Evolutionary conservation across 2,329 filamentous ascomycete genomes (phyloP).

Genomic region (Dryadomyces sulphureus): DNA sequence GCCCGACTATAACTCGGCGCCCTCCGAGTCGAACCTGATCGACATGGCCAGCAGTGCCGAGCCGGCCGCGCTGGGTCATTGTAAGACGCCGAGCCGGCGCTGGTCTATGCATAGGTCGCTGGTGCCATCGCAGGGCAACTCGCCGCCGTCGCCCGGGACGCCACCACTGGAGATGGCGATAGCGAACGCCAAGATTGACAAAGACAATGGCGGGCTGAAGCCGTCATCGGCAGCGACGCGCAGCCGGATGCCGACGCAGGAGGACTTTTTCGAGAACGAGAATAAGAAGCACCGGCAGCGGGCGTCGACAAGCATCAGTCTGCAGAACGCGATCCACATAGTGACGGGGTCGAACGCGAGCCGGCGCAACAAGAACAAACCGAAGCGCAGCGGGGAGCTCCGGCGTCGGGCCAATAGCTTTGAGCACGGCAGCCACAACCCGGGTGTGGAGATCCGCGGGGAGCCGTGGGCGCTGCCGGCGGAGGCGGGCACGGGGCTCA

Average conservation of each 20-base stretch:
- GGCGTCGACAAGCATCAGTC: conserved; percentile 31
- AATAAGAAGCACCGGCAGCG: conserved; percentile 33
- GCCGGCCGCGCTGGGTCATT: background rate
- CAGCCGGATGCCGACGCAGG: conserved; percentile 22
- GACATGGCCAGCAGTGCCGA: conserved; percentile 9
- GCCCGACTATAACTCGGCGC: conserved; percentile 6
- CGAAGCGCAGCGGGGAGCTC: conserved; percentile 10
- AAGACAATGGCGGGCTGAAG: background rate
- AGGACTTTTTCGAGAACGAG: conserved; percentile 28
- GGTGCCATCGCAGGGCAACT: conserved; percentile 30
- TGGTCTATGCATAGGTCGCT: conserved; percentile 32
- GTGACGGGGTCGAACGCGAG: conserved; percentile 16
- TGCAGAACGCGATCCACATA: conserved; percentile 34
- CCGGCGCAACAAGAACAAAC: conserved; percentile 9
- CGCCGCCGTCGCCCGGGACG: conserved; percentile 34
- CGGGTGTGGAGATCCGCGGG: conserved; percentile 13
- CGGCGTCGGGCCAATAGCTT: conserved; percentile 33
- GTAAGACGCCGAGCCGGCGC: conserved; percentile 20
- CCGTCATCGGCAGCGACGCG: too few relatives aligned
- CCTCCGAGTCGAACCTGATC: conserved; percentile 15
- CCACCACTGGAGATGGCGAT: conserved; percentile 25
- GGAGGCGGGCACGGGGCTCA: conserved; percentile 57
- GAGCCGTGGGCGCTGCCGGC: conserved; percentile 44
- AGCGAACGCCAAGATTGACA: conserved; percentile 2
- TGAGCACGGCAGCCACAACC: conserved; percentile 21